Percentiles rank a stretch among this genome's conserved stretches.
Evolutionary conservation across 2,329 filamentous ascomycete species (phyloP).

Genomic region (Penicillium palitans): DNA sequence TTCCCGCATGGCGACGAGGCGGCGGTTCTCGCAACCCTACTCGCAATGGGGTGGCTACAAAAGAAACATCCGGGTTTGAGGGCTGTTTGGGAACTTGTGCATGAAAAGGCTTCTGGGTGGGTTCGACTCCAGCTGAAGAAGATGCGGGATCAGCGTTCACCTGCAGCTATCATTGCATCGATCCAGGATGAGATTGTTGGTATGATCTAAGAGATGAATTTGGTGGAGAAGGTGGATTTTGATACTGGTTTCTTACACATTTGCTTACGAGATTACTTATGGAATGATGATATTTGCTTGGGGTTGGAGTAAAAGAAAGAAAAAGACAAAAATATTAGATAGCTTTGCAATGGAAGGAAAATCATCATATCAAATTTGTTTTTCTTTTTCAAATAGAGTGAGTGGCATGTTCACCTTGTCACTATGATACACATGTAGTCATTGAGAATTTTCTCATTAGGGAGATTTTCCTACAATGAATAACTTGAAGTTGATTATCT

Average conservation of each 20-base stretch:
- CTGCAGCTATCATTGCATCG: neutral
- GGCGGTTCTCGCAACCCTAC: slow-evolving; percentile 15
- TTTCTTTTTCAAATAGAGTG: neutral
- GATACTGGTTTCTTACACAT: neutral
- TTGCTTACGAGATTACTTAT: neutral
- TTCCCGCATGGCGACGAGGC: neutral
- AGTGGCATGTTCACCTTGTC: neutral
- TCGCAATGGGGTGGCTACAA: slow-evolving; percentile 15
- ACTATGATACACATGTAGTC: too few relatives aligned
- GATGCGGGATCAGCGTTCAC: neutral
- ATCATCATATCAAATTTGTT: neutral
- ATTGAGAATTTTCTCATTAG: too few relatives aligned
- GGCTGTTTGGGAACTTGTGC: slow-evolving; percentile 21
- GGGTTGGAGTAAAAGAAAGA: neutral
- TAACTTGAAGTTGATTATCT: too few relatives aligned
- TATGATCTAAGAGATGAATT: neutral
- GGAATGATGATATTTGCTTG: neutral
- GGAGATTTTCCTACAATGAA: too few relatives aligned
- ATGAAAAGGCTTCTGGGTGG: slow-evolving; percentile 20
- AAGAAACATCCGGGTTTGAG: neutral
- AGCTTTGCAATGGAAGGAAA: neutral
- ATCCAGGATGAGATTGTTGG: neutral
- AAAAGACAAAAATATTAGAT: neutral
- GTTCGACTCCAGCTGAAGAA: neutral
- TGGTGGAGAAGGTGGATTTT: neutral